A percentile compares a stretch with the other conserved stretches of the same genome.
phyloP scores from a whole-genome alignment of 257 asterid genomes.

The Solanum chilense region DNA sequence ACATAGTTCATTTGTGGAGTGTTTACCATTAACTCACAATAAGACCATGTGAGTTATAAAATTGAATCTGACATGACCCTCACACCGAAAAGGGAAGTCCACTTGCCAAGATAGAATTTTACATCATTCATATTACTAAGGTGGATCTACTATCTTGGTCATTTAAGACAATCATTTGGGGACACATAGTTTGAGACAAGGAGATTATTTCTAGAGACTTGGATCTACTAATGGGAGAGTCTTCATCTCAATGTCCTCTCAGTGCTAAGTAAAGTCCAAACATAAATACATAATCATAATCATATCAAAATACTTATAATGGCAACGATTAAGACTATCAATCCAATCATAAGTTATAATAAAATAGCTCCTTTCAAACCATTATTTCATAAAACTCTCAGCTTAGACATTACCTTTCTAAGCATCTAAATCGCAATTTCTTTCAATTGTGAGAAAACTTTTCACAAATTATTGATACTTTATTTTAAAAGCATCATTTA shows the following conservation, averaged over 20 bases:
- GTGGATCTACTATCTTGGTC: not conserved
- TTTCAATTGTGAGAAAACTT: no score
- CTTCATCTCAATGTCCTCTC: not conserved
- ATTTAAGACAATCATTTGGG: not conserved
- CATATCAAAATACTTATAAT: no score
- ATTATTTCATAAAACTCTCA: not conserved
- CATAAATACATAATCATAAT: not conserved
- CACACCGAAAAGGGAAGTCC: not conserved
- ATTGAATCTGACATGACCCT: not conserved
- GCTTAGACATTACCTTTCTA: not conserved
- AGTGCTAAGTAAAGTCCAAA: not conserved
- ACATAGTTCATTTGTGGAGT: not conserved
- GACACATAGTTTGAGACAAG: not conserved
- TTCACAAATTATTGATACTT: not conserved
- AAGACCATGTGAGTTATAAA: no score
- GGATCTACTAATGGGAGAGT: not conserved
- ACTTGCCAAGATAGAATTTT: not conserved
- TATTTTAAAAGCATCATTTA: not conserved
- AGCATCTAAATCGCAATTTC: not conserved
- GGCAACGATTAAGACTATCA: not conserved
- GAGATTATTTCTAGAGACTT: not conserved
- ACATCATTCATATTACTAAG: not conserved
- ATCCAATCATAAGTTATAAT: not conserved
- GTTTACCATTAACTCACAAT: no score
- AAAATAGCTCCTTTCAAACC: not conserved